Base-by-base conservation (phyloP, 306 rosid genomes). In the Lithocarpus polystachyus region DNA sequence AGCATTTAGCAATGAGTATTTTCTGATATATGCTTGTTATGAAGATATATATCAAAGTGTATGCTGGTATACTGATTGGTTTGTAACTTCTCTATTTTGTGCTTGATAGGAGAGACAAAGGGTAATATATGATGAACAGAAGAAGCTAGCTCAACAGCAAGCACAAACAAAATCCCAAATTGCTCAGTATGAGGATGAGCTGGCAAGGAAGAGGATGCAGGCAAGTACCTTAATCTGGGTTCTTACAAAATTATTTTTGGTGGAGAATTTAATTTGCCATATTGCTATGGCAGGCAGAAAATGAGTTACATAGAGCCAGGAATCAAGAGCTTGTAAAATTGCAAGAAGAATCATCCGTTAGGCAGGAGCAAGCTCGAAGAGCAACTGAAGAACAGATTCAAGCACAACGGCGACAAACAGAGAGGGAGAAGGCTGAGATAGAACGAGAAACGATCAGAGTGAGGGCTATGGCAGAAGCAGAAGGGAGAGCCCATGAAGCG, bases 301-400 rank as follows among this genome's bases (percentile, higher is more conserved):
- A 91, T 86, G 98, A 93, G 79, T 73, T 85, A 74, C 94, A 91
- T 9, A 90, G 97, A 68, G 84, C 91, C 56, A 93, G 99, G 89
- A 96, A 96, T 81, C 94, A 92, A 85, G 97, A 96, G 85, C 96
- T 93, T 24, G 99, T 96, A 45, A 91, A 90, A 84, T 40, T 91
- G 85, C 99, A 96, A 88, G 99, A 96, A 82, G 94, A 90, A 17
- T 96, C 99, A 64, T 89, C 99, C n/a, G 88, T 90, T 80, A 83
- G 97, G 83, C 97, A 86, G 79, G 98, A 96, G 88, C 94, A 96
- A 83, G 91, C 94, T 75, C 92, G 96, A 3, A 93, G 98, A 35
- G 96, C 98, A 29, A 93, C 92, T 15, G 99, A 96, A 80, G 99
- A 93, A 69, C 97, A 93, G 77, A 96, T 96, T 83, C 99, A 96